Percentiles rank a stretch among this genome's conserved stretches.
Conservation (phyloP, 192 early-diverging fungal genomes). For the Coemansia aciculifera region DNA sequence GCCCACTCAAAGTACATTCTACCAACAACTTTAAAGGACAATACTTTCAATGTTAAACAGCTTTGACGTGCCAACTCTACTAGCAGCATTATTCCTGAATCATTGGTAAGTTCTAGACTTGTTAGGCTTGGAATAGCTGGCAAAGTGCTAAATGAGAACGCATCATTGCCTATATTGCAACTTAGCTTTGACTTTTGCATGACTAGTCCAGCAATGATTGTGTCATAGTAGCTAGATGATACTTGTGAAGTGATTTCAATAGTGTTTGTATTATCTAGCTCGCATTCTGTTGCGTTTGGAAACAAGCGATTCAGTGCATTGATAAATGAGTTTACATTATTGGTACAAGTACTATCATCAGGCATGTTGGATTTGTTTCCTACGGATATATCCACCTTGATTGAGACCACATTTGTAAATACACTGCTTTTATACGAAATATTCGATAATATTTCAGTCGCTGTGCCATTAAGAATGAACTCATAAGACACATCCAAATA, state of each 20-base stretch:
- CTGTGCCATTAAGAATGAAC: background rate
- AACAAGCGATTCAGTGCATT: background rate
- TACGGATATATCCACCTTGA: background rate
- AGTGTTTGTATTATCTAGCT: background rate
- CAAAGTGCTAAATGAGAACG: background rate
- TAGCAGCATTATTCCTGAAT: background rate
- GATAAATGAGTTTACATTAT: background rate
- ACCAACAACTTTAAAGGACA: background rate
- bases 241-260: background rate
- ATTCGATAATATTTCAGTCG: background rate
- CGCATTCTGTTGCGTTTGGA: background rate
- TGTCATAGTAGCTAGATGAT: background rate
- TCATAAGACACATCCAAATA: background rate
- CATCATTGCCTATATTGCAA: background rate
- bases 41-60: background rate
- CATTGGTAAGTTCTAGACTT: too few relatives aligned
- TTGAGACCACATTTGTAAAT: background rate
- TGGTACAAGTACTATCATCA: background rate
- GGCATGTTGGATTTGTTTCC: background rate
- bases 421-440: background rate
- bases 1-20: background rate
- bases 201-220: background rate
- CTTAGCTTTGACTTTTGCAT: background rate
- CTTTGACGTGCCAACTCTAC: conserved; percentile 4
- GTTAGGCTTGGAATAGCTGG: background rate